Conservation (phyloP, 257 asterid genomes). For the Capsicum chinense region DNA sequence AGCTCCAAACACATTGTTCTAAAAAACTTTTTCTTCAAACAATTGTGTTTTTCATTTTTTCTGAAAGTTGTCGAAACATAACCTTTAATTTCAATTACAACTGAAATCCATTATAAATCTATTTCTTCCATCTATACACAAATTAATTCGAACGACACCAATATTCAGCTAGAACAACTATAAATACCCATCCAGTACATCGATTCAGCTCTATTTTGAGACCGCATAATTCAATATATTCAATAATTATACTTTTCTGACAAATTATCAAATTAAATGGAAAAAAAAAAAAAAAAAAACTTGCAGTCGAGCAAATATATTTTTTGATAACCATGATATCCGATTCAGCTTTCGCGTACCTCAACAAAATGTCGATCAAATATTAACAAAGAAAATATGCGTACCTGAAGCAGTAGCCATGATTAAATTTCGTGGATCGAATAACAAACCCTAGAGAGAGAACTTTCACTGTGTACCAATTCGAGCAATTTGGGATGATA, state of each 20-base stretch:
- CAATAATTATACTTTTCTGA: neutral
- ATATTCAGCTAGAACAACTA: slow-evolving; percentile 5
- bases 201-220: neutral
- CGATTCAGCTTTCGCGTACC: too few species aligned
- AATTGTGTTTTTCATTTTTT: neutral
- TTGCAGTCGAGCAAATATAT: too few species aligned
- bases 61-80: neutral
- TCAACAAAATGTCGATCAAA: neutral
- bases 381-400: neutral
- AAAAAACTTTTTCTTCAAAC: neutral
- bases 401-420: slow-evolving; percentile 92
- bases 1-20: neutral
- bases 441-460: neutral
- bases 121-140: neutral
- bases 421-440: slow-evolving; percentile 23
- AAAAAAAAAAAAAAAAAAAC: too few species aligned
- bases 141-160: neutral
- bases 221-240: neutral
- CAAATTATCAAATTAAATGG: neutral
- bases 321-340: too few species aligned
- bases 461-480: neutral
- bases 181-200: neutral
- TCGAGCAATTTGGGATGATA: neutral
- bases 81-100: neutral
- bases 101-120: neutral